Percentiles rank a stretch among this genome's conserved stretches.
These are phyloP conservation scores for Geotrichum carabidarum DNA, from an alignment of 1,139 yeast genomes.

Conservation along the genomic window DNA sequence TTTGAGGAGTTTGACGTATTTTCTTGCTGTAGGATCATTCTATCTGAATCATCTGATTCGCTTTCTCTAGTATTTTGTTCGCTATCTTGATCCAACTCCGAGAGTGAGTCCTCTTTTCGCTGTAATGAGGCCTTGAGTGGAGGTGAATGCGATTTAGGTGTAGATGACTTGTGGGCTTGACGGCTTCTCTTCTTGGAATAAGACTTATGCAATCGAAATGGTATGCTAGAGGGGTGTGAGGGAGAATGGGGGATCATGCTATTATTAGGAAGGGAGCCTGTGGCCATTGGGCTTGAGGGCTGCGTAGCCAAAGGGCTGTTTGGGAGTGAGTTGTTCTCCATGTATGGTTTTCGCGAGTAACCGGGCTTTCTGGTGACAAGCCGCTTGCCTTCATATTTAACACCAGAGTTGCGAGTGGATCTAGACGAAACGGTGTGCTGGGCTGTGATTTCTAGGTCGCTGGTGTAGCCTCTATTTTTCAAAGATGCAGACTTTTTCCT, in stretches of 20 bases:
- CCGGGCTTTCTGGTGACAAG: too few relatives aligned
- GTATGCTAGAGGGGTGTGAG: too few relatives aligned
- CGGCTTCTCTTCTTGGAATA: background rate
- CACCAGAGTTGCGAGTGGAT: background rate
- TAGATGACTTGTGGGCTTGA: background rate
- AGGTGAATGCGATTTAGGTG: background rate
- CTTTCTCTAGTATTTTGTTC: background rate
- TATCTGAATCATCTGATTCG: background rate
- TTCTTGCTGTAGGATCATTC: background rate
- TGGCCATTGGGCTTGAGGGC: too few relatives aligned
- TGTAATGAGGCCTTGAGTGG: background rate
- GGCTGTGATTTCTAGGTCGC: slow-evolving; percentile 1
- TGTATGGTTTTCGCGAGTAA: too few relatives aligned
- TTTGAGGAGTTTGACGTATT: background rate
- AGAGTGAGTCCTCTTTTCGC: background rate
- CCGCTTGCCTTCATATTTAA: background rate
- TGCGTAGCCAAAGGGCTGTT: too few relatives aligned
- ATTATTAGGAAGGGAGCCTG: too few relatives aligned
- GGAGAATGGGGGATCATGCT: too few relatives aligned
- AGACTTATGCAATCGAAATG: background rate
- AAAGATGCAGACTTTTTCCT: background rate
- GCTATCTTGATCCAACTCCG: background rate
- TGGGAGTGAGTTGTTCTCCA: too few relatives aligned
- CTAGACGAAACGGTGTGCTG: background rate
- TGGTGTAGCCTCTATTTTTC: background rate